phyloP scores from a whole-genome alignment of 768 basidiomycete genomes.

The Russula emetica region DNA sequence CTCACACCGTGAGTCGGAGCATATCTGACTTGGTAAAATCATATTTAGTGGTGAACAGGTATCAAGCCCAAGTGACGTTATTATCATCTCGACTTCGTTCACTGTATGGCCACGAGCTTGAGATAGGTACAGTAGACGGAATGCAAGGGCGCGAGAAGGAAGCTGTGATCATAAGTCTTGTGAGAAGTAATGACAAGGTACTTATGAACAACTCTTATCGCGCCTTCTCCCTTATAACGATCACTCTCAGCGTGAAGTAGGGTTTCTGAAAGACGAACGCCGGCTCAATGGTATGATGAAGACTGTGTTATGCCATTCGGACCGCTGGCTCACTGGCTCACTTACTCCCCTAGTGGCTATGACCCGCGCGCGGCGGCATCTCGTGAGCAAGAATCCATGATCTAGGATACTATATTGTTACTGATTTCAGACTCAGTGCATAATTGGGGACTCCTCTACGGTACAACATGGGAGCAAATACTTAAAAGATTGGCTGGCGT shows the following conservation, averaged over 20 bases:
- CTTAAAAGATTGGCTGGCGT: constrained; percentile 84
- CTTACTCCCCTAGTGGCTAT: constrained; percentile 61
- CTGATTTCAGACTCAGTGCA: constrained; percentile 50
- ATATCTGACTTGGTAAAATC: background rate
- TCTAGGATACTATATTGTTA: background rate
- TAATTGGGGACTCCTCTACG: constrained; percentile 92
- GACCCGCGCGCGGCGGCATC: constrained; percentile 85
- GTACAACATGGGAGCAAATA: constrained; percentile 79
- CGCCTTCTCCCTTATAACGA: constrained; percentile 10
- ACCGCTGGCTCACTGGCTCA: constrained; percentile 19
- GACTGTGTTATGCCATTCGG: background rate
- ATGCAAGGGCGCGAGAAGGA: constrained; percentile 98
- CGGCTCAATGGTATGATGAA: constrained; percentile 72
- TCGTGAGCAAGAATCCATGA: constrained; percentile 51
- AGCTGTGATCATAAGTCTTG: constrained; percentile 86
- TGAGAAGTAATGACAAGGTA: constrained; percentile 85
- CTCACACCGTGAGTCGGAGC: constrained; percentile 66
- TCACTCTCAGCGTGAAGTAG: constrained; percentile 68
- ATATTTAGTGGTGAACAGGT: constrained; percentile 43
- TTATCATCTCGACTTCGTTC: constrained; percentile 74
- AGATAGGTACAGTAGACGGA: constrained; percentile 93
- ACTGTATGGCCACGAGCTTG: constrained; percentile 60
- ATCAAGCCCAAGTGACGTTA: constrained; percentile 91
- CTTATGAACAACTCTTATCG: constrained; percentile 18
- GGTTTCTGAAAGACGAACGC: constrained; percentile 90